These are phyloP conservation scores for Calvatia gigantea DNA, from an alignment of 768 basidiomycete species.

Conservation along the genomic window DNA sequence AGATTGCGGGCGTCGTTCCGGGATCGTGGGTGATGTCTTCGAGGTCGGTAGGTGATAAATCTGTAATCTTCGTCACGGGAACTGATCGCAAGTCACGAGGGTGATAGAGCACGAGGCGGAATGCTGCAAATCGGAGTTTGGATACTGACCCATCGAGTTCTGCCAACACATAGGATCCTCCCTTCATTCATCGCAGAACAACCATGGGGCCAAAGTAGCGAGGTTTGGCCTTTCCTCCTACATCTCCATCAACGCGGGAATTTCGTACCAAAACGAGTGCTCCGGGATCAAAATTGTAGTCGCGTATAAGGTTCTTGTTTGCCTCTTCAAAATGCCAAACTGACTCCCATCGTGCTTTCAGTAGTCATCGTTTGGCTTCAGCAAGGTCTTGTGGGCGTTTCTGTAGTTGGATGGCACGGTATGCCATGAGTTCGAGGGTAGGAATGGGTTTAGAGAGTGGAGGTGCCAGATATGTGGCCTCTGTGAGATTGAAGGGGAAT, in stretches of 20 bases:
- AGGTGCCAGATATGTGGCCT: slow-evolving; percentile 17
- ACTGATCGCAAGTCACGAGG: neutral
- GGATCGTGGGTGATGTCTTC: neutral
- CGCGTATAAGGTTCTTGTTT: slow-evolving; percentile 11
- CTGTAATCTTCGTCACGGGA: neutral
- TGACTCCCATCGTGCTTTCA: slow-evolving; percentile 10
- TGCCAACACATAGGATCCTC: slow-evolving; percentile 27
- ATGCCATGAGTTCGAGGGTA: slow-evolving; percentile 21
- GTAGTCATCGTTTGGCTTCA: slow-evolving; percentile 14
- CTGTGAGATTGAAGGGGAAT: slow-evolving; percentile 25
- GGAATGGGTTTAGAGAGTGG: slow-evolving; percentile 7
- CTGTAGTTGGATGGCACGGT: slow-evolving; percentile 22
- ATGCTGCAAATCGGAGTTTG: slow-evolving; percentile 16
- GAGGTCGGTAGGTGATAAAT: neutral
- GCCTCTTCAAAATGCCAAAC: slow-evolving; percentile 22
- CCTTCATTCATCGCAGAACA: slow-evolving; percentile 23
- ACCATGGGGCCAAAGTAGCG: slow-evolving; percentile 32
- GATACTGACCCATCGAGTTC: slow-evolving; percentile 29
- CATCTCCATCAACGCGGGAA: slow-evolving; percentile 19
- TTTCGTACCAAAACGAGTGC: slow-evolving; percentile 30
- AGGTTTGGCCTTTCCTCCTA: slow-evolving; percentile 23
- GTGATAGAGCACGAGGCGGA: slow-evolving; percentile 18
- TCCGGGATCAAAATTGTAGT: slow-evolving; percentile 20
- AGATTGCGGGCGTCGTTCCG: no score
- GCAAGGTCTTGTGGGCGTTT: slow-evolving; percentile 21